Base-by-base conservation (phyloP, 169 alveolate genomes). In the Plasmodium relictum region DNA sequence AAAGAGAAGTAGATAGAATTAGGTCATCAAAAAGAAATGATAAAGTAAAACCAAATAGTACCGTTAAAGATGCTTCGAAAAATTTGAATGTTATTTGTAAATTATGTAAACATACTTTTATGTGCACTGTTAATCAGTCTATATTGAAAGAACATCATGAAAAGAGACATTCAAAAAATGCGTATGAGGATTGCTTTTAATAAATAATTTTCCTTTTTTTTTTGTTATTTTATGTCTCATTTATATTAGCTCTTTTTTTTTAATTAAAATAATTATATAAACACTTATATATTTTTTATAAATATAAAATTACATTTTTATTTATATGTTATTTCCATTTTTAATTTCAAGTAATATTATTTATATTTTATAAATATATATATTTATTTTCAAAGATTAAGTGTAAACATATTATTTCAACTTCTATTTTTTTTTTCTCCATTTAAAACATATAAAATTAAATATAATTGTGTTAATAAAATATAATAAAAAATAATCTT, bases 1-100 rank as follows among this genome's bases (percentile, higher is more conserved):
- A 95, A 78, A 88, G 97, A 26, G 97, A 95, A 45, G 95, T 95
- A 50, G 97, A 93, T 42, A 92, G 97, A 71, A 93, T 89, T 20
- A 88, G 96, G 14, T 93, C 96, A 6, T 89, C 95, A 39, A 93
- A 93, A 52, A 93, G 93, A 90, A 74, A 89, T 85, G 93, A 92
- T 39, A 94, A 88, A 26, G 93, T 91, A 16, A 93, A 93, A 56
- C 92, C 91, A 18, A 92, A 92, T 59, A 92, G 95, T 61, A 92
- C 88, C 18, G 88, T 95, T 9, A 94, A 95, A 71, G 95, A 93
- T 24, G 88, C 89, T 31, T 93, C 94, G 10, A 95, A 95, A 66
- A 86, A 89, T 54, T 71, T 93, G 50, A 93, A 93, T 58, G 95
- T 95, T 10, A 74, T 95, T 45, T 95, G 97, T 88, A 90, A 88